A percentile compares a stretch with the other conserved stretches of the same genome.
Evolutionary conservation across 2,329 filamentous ascomycete species (phyloP).

Genomic region (Didymella lethalis): DNA sequence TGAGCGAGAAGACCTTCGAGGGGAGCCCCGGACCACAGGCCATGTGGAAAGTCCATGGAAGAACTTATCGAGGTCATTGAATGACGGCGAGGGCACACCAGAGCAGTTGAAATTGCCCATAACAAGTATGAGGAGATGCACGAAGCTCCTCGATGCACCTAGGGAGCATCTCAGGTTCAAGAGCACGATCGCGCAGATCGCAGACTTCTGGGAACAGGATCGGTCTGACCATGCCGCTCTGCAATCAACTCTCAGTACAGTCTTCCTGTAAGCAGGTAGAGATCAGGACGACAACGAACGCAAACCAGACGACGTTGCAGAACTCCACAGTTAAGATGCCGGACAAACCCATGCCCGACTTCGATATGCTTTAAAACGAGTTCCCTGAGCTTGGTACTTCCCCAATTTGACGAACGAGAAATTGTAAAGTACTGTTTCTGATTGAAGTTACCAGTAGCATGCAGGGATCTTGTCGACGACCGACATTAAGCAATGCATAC

Average conservation of each 20-base stretch:
- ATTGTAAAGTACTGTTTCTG: slow-evolving; percentile 20
- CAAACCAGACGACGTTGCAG: slow-evolving; percentile 35
- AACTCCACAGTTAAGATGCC: slow-evolving; percentile 31
- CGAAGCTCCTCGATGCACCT: slow-evolving; percentile 28
- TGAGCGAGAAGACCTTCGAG: slow-evolving; percentile 28
- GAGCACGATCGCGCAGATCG: slow-evolving; percentile 28
- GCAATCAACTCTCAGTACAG: slow-evolving; percentile 33
- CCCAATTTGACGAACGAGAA: slow-evolving; percentile 32
- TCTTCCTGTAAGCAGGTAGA: slow-evolving; percentile 32
- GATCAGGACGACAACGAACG: not conserved
- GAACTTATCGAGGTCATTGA: slow-evolving; percentile 32
- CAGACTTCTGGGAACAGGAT: slow-evolving; percentile 30
- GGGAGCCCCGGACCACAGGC: slow-evolving; percentile 27
- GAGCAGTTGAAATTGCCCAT: slow-evolving; percentile 26
- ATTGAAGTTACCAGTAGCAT: slow-evolving; percentile 15
- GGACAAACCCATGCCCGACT: slow-evolving; percentile 30
- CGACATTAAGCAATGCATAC: no score
- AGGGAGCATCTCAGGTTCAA: slow-evolving; percentile 32
- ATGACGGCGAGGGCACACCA: slow-evolving; percentile 31
- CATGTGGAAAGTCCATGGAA: slow-evolving; percentile 36
- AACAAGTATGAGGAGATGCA: slow-evolving; percentile 28
- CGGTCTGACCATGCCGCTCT: slow-evolving; percentile 34
- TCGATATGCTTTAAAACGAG: slow-evolving; percentile 36
- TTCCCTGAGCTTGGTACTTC: slow-evolving; percentile 28
- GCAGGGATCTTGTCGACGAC: slow-evolving; percentile 29